These are phyloP conservation scores for Tricholoma matsutake DNA, from an alignment of 768 basidiomycete species.

Conservation along the genomic window DNA sequence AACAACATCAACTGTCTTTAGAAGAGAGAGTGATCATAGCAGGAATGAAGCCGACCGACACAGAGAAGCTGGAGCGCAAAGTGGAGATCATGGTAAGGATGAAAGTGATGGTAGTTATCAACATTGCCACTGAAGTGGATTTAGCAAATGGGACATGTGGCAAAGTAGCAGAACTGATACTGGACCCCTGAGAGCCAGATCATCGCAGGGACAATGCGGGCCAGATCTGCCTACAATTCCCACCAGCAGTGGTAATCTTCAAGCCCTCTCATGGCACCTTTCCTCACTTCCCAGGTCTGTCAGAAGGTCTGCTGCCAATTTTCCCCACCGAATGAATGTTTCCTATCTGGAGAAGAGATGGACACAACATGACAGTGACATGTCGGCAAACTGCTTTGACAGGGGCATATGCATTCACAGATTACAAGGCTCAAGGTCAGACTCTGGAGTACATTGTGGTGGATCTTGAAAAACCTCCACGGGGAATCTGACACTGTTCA, in stretches of 20 bases:
- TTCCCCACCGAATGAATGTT: conserved; percentile 6
- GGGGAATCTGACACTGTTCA: conserved; percentile 25
- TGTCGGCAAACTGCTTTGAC: conserved; percentile 30
- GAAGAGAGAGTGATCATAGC: no score
- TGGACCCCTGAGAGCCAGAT: no score
- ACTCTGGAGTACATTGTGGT: conserved; percentile 32
- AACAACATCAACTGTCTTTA: no score
- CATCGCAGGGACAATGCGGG: no score
- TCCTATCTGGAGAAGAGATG: background rate
- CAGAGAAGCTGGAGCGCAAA: no score
- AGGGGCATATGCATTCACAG: conserved; percentile 36
- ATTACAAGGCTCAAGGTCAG: conserved; percentile 40
- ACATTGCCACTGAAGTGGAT: no score
- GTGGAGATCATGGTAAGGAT: no score
- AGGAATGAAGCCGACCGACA: no score
- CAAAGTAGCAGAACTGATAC: no score
- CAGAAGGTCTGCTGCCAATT: conserved; percentile 24
- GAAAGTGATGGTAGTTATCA: no score
- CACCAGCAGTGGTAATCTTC: conserved; percentile 23
- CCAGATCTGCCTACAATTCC: no score
- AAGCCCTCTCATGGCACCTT: conserved; percentile 18
- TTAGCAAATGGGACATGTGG: no score
- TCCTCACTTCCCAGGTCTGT: conserved; percentile 21
- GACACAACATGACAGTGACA: conserved; percentile 5
- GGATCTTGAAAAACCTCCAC: conserved; percentile 31